A percentile compares a stretch with the other conserved stretches of the same genome.
phyloP scores from a whole-genome alignment of 371 early-diverging fungal genomes.

The Paraphysoderma sedebokerense region DNA sequence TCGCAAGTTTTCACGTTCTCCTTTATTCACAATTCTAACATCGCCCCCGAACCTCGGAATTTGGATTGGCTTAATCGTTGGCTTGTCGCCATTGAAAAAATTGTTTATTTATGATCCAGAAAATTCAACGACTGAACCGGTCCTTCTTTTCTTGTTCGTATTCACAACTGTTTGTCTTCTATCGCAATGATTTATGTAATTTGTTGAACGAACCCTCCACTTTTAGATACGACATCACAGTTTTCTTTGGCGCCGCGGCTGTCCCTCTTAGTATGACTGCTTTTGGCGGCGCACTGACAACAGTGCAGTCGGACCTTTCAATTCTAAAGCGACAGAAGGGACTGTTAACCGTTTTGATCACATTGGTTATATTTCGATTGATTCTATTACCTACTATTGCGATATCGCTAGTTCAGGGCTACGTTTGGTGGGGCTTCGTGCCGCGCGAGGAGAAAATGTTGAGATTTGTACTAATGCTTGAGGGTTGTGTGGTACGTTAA shows the following conservation, averaged over 20 bases:
- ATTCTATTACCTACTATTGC: conserved; percentile 23
- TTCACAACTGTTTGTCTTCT: too few species aligned
- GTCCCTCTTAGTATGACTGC: conserved; percentile 29
- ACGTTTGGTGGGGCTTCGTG: background rate
- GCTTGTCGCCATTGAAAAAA: conserved; percentile 16
- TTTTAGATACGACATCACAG: conserved; percentile 20
- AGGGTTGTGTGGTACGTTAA: conserved; percentile 1
- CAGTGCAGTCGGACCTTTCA: background rate
- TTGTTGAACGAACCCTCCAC: conserved; percentile 19
- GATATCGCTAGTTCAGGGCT: conserved; percentile 13
- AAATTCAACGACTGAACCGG: too few species aligned
- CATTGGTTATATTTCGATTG: conserved; percentile 17
- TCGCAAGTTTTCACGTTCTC: too few species aligned
- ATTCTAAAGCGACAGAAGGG: conserved; percentile 10
- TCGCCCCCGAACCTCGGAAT: conserved; percentile 17
- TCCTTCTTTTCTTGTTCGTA: too few species aligned
- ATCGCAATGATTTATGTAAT: too few species aligned
- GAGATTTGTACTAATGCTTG: conserved; percentile 30
- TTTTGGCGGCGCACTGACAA: conserved; percentile 32
- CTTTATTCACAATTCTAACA: too few species aligned
- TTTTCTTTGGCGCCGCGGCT: conserved; percentile 24
- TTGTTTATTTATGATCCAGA: conserved; percentile 13
- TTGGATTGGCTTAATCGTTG: conserved; percentile 20
- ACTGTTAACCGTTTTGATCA: conserved; percentile 10
- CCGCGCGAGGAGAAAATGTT: conserved; percentile 20